Conservation (phyloP, 768 basidiomycete genomes). For the Kwoniella sp. region DNA sequence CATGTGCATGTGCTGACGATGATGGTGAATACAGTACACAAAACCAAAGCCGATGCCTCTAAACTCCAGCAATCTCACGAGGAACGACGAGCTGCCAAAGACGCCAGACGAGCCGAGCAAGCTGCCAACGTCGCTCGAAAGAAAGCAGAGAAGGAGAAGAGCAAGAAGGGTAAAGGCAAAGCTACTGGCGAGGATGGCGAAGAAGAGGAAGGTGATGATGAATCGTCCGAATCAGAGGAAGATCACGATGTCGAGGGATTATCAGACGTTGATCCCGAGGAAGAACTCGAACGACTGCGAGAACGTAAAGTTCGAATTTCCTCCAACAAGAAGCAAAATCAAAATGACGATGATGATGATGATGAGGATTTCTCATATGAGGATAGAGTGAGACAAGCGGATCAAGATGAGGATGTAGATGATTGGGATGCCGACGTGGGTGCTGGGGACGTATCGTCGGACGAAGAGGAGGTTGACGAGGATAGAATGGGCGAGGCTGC, state of each 20-base stretch:
- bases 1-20: no score
- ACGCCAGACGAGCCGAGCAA: slow-evolving; percentile 82
- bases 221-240: slow-evolving; percentile 44
- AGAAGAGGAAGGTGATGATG: slow-evolving; percentile 46
- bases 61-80: slow-evolving; percentile 73
- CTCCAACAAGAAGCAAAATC: slow-evolving; percentile 2
- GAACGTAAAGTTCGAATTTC: slow-evolving; percentile 43
- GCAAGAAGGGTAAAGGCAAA: slow-evolving; percentile 23
- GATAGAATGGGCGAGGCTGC: slow-evolving; percentile 31
- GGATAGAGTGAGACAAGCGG: slow-evolving; percentile 37
- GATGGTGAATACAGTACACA: slow-evolving; percentile 68
- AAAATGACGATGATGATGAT: slow-evolving; percentile 29
- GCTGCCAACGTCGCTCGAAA: slow-evolving; percentile 87
- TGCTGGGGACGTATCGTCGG: slow-evolving; percentile 26
- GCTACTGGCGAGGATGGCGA: slow-evolving; percentile 29
- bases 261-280: slow-evolving; percentile 58
- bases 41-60: slow-evolving; percentile 73
- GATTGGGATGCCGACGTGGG: slow-evolving; percentile 39
- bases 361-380: slow-evolving; percentile 28
- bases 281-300: slow-evolving; percentile 53
- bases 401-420: slow-evolving; percentile 42
- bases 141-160: slow-evolving; percentile 59
- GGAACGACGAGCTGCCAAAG: slow-evolving; percentile 72
- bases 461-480: slow-evolving; percentile 38
- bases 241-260: slow-evolving; percentile 57